Evolutionary conservation across 352 stramenopile genomes (phyloP), one percentile per base, ranked within the genome.

Genomic region (Globisporangium mamillatum): DNA sequence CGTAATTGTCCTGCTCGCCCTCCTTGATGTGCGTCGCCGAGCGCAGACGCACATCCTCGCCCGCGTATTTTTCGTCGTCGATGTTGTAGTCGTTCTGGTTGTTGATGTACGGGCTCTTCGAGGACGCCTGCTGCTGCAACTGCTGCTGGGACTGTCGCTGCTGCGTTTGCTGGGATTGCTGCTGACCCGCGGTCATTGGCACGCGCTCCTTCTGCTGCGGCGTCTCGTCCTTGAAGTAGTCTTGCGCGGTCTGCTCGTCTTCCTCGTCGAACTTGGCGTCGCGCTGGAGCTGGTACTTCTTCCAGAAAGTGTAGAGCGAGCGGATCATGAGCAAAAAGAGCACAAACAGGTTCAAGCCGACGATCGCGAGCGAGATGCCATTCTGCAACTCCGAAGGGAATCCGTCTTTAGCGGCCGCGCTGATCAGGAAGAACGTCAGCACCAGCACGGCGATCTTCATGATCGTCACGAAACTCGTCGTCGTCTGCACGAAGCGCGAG

Each of bases 401-500:
- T 2, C 82, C 78, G 24, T 89, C 79, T 29, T 74, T 76, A 18
- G 79, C 56, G 20, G 81, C 78, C 4, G 81, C 84, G 10, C 68
- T 90, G 69, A 92, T 80, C 4, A 92, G 64, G 70, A 92, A 89
- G 64, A 92, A 90, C 59, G 81, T 92, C 56, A 92, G 68, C 64
- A 89, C 78, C 22, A 92, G 79, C 41, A 88, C 77, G 14, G 82
- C 77, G 64, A 92, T 89, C 71, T 92, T 92, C 81, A 92, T 87
- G 66, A 92, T 81, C 34, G 78, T 88, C 52, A 92, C 82, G 59
- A 92, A 89, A 63, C 78, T 86, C 27, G 84, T 89, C 7, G 84
- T 86, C 20, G 80, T 90, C 72, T 92, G 84, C 48, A 89, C 78
- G 46, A 92, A 92, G 62, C 77, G 77, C 6, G 81, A 89, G 76